Evolutionary conservation across 2,329 filamentous ascomycete genomes (phyloP), one percentile per base, ranked within the genome.

Genomic region (Microdochium paspali): DNA sequence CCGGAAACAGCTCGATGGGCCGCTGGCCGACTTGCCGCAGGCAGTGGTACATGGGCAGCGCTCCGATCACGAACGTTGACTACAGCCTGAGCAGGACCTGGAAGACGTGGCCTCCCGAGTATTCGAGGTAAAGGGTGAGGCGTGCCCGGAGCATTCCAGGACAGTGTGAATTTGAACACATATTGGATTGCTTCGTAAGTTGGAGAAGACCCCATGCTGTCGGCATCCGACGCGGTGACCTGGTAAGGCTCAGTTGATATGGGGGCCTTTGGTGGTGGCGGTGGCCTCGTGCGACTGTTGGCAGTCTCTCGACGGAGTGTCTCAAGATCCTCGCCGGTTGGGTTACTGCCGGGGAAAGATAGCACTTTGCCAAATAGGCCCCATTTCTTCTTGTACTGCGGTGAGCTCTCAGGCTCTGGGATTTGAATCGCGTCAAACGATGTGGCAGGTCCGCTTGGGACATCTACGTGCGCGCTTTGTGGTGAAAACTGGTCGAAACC

Each of bases 121-220:
- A 84, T 74, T 3, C 81, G 77, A 35, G 84, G 77, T 3, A 76
- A 77, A 0, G 71, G 68, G 46, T 77, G 71, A 52, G 76, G 71
- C 20, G 72, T 63, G 23, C 76, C 76, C 5, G 66, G 59, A 44
- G 74, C 66, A 35, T 81, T 73, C 73, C 79, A 84, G 50, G 85
- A 82, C 2, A 90, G 73, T 10, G 83, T 80, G 58, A 90, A 90
- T 51, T 83, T 86, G 70, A 90, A 90, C 50, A 80, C 74, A 57
- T 79, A 88, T 53, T 74, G 70, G 60, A 74, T 66, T 60, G 77
- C 66, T 54, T 79, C 74, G 49, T 66, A 77, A 5, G 74, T 66
- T 1, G 78, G 77, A 2, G 74, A 70, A 9, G 77, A 80, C 13
- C 71, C 72, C n/a, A 71, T 68, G 15, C 76, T 79, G 24, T 75